Evolutionary conservation across 306 rosid genomes (phyloP).

Genomic region (Acacia melanoxylon): DNA sequence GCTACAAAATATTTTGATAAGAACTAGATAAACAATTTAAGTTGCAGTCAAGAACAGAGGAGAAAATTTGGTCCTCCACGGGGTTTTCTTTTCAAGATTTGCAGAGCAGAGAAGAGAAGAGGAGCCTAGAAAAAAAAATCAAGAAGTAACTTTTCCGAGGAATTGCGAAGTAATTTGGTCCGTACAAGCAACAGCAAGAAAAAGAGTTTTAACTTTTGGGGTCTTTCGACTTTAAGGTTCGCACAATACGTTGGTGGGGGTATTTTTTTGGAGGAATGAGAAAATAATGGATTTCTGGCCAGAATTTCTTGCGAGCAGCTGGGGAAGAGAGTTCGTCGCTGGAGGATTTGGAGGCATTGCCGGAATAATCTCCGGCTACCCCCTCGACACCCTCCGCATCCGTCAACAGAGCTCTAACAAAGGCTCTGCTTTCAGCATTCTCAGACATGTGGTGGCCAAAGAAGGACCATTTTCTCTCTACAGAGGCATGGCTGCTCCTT

Average conservation of each 20-base stretch:
- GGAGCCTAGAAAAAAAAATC: not conserved
- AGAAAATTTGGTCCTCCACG: not conserved
- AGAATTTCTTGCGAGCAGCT: slow-evolving; percentile 71
- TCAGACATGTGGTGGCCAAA: slow-evolving; percentile 47
- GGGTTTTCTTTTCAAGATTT: not conserved
- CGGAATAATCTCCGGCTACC: slow-evolving; percentile 79
- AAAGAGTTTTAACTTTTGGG: not conserved
- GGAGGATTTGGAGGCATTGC: slow-evolving; percentile 93
- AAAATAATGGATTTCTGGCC: slow-evolving; percentile 77
- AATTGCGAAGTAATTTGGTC: slow-evolving; percentile 2
- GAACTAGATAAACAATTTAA: not conserved
- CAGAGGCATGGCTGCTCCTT: slow-evolving; percentile 86
- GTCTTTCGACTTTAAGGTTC: not conserved
- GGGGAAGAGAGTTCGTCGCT: slow-evolving; percentile 89
- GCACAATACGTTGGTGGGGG: not conserved
- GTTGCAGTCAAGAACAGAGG: not conserved
- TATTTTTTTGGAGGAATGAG: slow-evolving; percentile 35
- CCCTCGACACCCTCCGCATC: slow-evolving; percentile 75
- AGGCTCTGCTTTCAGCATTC: slow-evolving; percentile 61
- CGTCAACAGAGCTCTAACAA: slow-evolving; percentile 52
- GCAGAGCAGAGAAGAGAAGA: not conserved
- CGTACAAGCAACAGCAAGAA: slow-evolving; percentile 1
- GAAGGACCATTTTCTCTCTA: slow-evolving; percentile 75
- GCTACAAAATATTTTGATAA: not conserved
- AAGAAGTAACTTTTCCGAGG: not conserved